Evolutionary conservation across 371 early-diverging fungal genomes (phyloP), one percentile per base, ranked within the genome.

Genomic region (Syncephalastrum contaminatum): DNA sequence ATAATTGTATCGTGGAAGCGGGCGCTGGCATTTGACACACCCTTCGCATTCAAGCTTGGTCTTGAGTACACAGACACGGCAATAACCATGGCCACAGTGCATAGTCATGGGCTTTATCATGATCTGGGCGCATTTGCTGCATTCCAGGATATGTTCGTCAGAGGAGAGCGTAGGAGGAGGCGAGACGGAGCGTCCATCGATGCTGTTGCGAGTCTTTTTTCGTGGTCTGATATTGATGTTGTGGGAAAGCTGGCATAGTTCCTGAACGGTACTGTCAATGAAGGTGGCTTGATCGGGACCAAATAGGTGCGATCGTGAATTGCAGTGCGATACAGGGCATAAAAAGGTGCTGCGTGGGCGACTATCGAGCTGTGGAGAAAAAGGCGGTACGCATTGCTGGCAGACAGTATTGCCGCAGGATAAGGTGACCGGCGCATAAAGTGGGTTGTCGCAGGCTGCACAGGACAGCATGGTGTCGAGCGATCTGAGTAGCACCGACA

Each of bases 21-120:
- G 53, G 25, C 53, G 58, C 30, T 56, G 60, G 43, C 72, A 71
- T 21, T 43, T 36, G 10, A 44, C 46, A 43, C 72, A 71, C 3
- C 50, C 36, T 20, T 62, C 63, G 13, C 47, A 47, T 6, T 51
- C 16, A 7, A 67, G 52, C 24, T 58, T 65, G 20, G 58, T 54
- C 18, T 56, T 53, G 4, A 73, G 52, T 4, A 86, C 51, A 51
- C 91, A 90, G 1, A 64, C 27, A 39, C 75, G 77, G 65, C 91
- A 90, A 54, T 82, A 80, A 0, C 85, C 83, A 59, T 90, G 91
- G 3, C 91, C 91, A 58, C 91, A 90, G 10, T 73, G 73, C 18
- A 75, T 76, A 0, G 88, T 88, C 39, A 87, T 62, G 3, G 91
- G 88, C 14, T 80, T 72, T n/a, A 64, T 51, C 19, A 88, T 56